These are phyloP conservation scores for Fusarium robinianum DNA, from an alignment of 2,329 filamentous ascomycete genomes.

Conservation along the genomic window DNA sequence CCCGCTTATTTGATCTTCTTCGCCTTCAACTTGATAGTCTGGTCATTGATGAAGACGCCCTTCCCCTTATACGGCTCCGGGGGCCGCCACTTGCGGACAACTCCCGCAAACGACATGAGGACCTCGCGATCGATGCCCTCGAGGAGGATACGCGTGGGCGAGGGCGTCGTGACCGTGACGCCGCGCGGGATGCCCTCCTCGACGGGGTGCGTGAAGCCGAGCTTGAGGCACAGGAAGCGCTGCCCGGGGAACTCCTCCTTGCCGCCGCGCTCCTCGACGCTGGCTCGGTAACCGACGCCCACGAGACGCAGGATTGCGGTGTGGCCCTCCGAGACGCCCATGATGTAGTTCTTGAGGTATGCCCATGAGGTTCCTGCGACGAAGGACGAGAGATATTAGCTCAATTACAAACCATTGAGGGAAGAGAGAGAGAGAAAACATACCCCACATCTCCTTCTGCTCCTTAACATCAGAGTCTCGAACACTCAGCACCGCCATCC, in stretches of 20 bases:
- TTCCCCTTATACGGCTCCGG: slow-evolving; percentile 99
- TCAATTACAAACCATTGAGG: neutral
- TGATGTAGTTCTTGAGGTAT: slow-evolving; percentile 87
- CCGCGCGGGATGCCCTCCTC: slow-evolving; percentile 83
- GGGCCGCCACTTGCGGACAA: slow-evolving; percentile 83
- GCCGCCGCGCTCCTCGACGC: slow-evolving; percentile 74
- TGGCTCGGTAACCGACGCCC: slow-evolving; percentile 93
- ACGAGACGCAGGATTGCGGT: slow-evolving; percentile 90
- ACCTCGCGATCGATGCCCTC: slow-evolving; percentile 86
- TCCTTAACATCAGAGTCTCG: slow-evolving; percentile 69
- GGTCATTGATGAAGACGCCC: slow-evolving; percentile 96
- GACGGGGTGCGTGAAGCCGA: slow-evolving; percentile 95
- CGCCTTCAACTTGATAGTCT: slow-evolving; percentile 97
- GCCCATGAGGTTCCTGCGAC: slow-evolving; percentile 80
- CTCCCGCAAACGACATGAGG: slow-evolving; percentile 88
- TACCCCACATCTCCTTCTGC: slow-evolving; percentile 97
- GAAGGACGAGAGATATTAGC: slow-evolving; percentile 14
- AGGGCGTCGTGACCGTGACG: slow-evolving; percentile 83
- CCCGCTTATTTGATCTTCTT: slow-evolving; percentile 86
- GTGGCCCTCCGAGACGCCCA: slow-evolving; percentile 95
- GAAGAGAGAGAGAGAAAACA: slow-evolving; percentile 25
- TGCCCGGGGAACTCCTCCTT: slow-evolving; percentile 81
- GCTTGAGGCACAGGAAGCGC: slow-evolving; percentile 89
- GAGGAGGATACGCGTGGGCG: slow-evolving; percentile 87
- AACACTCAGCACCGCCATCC: slow-evolving; percentile 71